Evolutionary conservation across 495 filamentous ascomycete species (phyloP), one percentile per base, ranked within the genome.

Genomic region (Chaetomium tenue): DNA sequence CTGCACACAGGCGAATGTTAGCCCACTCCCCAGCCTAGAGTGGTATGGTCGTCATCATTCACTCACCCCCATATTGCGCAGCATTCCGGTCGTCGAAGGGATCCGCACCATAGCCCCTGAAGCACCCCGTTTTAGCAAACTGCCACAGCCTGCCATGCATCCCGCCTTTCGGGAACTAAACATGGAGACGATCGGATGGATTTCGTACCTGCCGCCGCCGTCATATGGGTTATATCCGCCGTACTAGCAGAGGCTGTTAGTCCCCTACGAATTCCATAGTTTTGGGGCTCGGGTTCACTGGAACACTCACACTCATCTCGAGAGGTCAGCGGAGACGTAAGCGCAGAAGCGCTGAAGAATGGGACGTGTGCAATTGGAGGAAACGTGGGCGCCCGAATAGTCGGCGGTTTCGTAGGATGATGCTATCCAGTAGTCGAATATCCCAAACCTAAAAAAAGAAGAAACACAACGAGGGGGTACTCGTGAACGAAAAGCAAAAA

Each of bases 281-380:
- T 20, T 50, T 0, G 2, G 7, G 20, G 9, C 20, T 12, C 9
- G 22, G 51, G 40, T 25, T 20, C 8, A 9, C 23, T 26, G 16
- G 11, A 7, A n/a, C 71, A 79, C 79, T 77, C 62, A 81, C 79
- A 74, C 78, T 80, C 79, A 81, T 81, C 50, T 72, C 77, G 71
- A 11, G 33, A 37, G 33, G 33, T 37, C 5, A 37, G 33, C 40
- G 58, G 58, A 33, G 52, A 26, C 63, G 18, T 65, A 48, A 55
- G 55, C 60, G 64, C 64, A 48, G 28, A 50, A n/a, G 66, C 62
- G 55, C 37, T 9, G n/a, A 22, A 37, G 18, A 23, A 40, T 33
- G 9, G 3, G 20, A 37, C 33, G 33, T 37, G 37, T 25, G 0
- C 9, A 57, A 13, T 28, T 16, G 7, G 28, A 37, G 9, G 50